Evolutionary conservation across 164 flowering plant species (phyloP), one percentile per base, ranked within the genome.

Genomic region (Nymphaea thermarum): DNA sequence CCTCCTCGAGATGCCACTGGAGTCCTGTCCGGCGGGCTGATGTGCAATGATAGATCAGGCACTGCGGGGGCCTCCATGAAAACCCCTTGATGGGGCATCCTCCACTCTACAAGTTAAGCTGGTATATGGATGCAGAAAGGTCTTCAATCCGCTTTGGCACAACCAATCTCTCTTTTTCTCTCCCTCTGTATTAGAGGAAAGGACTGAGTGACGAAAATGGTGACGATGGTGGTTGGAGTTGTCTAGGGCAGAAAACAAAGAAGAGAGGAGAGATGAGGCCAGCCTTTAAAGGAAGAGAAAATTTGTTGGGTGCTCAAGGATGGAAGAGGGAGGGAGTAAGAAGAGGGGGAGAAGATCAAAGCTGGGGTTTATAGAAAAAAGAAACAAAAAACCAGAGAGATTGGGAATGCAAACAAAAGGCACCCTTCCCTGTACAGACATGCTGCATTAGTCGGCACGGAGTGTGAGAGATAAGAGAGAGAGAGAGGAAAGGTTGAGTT

Each of bases 1-100:
- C 81, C 77, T 71, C 41, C n/a, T 2, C 82, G 75, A 68, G 79
- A 63, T n/a, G 90, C 73, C 42, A 86, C 63, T 71, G 88, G 79
- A 72, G 84, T 83, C 73, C 47, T 67, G 69, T 75, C 77, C 4
- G 91, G 91, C 4, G 81, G 88, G 64, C 91, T 83, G 17, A 86
- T 84, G 69, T 86, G 82, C n/a, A 86, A 75, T 44, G 91, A 83
- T 18, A 86, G 87, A 80, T 86, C 91, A 25, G 75, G 76, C 67
- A 73, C 73, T 11, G 85, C 69, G 44, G 82, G 65, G 8, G 78
- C 72, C 68, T 81, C 84, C 55, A 80, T 72, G 65, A 77, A 78
- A 70, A 80, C 66, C 72, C 83, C 79, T 76, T 79, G 74, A 59
- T 76, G 66, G 67, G 82, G 78, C 81, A 81, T 80, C 44, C 76